A percentile compares a stretch with the other conserved stretches of the same genome.
Evolutionary conservation across 2,329 filamentous ascomycete genomes (phyloP).

Genomic region (Microdochium paspali): DNA sequence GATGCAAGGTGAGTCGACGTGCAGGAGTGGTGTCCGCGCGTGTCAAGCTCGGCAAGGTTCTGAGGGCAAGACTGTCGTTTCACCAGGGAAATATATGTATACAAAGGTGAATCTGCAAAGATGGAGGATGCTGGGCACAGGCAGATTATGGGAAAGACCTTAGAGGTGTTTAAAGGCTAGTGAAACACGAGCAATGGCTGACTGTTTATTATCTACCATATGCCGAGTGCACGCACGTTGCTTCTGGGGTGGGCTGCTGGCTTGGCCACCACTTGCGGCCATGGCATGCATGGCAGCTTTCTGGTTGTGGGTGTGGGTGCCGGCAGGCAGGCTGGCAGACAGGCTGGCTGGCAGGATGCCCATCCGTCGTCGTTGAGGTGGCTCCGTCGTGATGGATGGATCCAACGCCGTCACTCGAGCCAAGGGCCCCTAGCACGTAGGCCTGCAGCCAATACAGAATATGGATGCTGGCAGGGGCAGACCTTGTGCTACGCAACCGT

Average conservation of each 20-base stretch:
- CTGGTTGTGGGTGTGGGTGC: too few species aligned
- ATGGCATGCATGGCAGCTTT: too few species aligned
- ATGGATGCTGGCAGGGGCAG: not conserved
- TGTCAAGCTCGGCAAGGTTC: not conserved
- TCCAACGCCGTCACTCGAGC: not conserved
- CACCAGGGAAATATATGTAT: not conserved
- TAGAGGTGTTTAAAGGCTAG: not conserved
- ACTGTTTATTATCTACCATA: not conserved
- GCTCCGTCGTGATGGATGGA: not conserved
- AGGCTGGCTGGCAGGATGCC: too few species aligned
- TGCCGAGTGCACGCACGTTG: not conserved
- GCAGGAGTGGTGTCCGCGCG: not conserved
- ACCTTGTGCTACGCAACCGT: not conserved
- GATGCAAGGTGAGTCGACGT: not conserved
- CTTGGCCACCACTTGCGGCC: not conserved
- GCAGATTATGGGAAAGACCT: not conserved
- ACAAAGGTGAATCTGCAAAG: not conserved
- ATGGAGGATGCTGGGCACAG: not conserved
- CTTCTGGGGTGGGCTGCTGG: too few species aligned
- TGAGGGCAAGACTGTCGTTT: not conserved
- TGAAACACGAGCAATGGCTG: not conserved
- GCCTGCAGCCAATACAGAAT: not conserved
- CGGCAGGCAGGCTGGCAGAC: too few species aligned
- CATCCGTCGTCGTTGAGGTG: not conserved
- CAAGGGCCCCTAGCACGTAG: not conserved